Percentiles rank a stretch among this genome's conserved stretches.
These are phyloP conservation scores for Lipomyces mesembrius DNA, from an alignment of 805 yeast genomes.

Conservation along the genomic window DNA sequence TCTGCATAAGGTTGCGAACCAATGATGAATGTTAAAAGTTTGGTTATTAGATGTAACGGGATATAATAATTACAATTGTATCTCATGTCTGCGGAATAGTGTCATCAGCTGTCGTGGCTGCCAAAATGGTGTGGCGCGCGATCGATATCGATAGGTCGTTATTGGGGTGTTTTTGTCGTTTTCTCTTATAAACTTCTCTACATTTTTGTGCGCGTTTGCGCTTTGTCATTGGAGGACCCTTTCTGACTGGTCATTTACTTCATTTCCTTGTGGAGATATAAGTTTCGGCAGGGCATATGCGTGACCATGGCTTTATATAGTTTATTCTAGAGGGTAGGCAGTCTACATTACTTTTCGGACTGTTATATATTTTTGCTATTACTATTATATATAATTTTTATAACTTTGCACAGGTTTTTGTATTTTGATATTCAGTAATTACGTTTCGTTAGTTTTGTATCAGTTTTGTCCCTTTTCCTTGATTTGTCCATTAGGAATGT, in stretches of 20 bases:
- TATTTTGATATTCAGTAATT: background rate
- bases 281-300: constrained; percentile 2
- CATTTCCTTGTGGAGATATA: background rate
- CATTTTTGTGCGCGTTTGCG: background rate
- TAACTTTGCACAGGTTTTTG: background rate
- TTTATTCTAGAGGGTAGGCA: background rate
- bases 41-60: background rate
- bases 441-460: background rate
- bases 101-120: background rate
- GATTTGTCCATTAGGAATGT: background rate
- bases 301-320: background rate
- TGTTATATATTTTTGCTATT: background rate
- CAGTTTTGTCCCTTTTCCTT: background rate
- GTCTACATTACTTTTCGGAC: background rate
- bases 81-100: background rate
- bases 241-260: constrained; percentile 2
- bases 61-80: background rate
- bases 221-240: background rate
- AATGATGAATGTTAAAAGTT: background rate
- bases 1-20: constrained; percentile 9
- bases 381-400: background rate
- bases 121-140: background rate
- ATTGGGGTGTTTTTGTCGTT: background rate
- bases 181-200: background rate
- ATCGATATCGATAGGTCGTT: background rate